phyloP scores from a whole-genome alignment of 371 early-diverging fungal species.

The Syncephalis fuscata region DNA sequence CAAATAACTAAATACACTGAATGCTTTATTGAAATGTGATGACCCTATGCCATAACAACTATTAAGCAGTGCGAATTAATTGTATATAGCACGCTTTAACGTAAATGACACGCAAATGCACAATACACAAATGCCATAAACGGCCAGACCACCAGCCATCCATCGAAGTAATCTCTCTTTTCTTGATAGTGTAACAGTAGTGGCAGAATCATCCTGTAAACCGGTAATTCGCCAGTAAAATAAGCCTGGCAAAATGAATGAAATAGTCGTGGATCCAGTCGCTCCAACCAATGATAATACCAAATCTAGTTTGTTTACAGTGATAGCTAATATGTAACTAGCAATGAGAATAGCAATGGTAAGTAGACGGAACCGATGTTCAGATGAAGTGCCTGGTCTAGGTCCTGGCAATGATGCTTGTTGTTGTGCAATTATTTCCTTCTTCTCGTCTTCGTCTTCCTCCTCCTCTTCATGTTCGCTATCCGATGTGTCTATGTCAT shows the following conservation, averaged over 20 bases:
- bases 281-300: conserved; percentile 92
- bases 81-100: no score
- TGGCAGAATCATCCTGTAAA: no score
- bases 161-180: neutral
- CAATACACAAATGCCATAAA: neutral
- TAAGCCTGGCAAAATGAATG: conserved; percentile 93
- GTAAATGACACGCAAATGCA: neutral
- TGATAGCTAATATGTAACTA: conserved; percentile 57
- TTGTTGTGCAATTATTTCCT: conserved; percentile 7
- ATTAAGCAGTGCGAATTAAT: no score
- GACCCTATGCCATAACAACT: no score
- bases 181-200: neutral
- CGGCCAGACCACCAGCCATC: neutral
- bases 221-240: conserved; percentile 37
- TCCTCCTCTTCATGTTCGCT: conserved; percentile 2
- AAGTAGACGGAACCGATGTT: conserved; percentile 24
- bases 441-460: conserved; percentile 2
- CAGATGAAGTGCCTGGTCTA: conserved; percentile 1
- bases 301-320: conserved; percentile 57
- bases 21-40: no score
- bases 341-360: conserved; percentile 48
- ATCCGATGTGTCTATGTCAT: no score
- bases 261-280: conserved; percentile 95
- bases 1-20: no score
- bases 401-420: conserved; percentile 3